A percentile compares a stretch with the other conserved stretches of the same genome.
Evolutionary conservation across 2,329 filamentous ascomycete genomes (phyloP).

Genomic region (Hypoxylon sp.): DNA sequence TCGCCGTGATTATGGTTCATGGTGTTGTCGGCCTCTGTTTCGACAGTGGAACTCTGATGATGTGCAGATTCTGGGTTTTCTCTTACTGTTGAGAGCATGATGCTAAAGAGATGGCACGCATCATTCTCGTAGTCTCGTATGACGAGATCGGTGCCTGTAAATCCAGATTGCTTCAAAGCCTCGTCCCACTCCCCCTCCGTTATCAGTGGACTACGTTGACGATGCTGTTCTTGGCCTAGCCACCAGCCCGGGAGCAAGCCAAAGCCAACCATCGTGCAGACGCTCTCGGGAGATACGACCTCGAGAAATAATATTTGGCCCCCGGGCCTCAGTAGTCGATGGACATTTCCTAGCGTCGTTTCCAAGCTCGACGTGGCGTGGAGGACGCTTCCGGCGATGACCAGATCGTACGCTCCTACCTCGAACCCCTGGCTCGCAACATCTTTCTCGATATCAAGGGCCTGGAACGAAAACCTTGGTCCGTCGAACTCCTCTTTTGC

Average conservation of each 20-base stretch:
- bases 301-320: background rate
- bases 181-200: background rate
- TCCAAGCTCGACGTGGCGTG: background rate
- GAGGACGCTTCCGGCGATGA: background rate
- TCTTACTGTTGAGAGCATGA: conserved; percentile 1
- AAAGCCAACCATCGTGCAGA: background rate
- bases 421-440: too few relatives aligned
- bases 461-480: too few relatives aligned
- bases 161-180: background rate
- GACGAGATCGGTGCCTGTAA: background rate
- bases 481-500: too few relatives aligned
- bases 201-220: background rate
- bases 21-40: background rate
- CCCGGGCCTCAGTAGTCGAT: background rate
- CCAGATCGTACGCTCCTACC: background rate
- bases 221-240: background rate
- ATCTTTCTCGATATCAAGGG: too few relatives aligned
- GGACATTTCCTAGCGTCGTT: background rate
- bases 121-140: conserved; percentile 10
- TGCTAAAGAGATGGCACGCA: background rate
- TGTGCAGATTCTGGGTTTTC: too few relatives aligned
- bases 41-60: too few relatives aligned
- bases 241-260: background rate
- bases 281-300: background rate
- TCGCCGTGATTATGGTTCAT: too few relatives aligned